These are phyloP conservation scores for Ceratocystis huliohia DNA, from an alignment of 2,329 filamentous ascomycete species.

Conservation along the genomic window DNA sequence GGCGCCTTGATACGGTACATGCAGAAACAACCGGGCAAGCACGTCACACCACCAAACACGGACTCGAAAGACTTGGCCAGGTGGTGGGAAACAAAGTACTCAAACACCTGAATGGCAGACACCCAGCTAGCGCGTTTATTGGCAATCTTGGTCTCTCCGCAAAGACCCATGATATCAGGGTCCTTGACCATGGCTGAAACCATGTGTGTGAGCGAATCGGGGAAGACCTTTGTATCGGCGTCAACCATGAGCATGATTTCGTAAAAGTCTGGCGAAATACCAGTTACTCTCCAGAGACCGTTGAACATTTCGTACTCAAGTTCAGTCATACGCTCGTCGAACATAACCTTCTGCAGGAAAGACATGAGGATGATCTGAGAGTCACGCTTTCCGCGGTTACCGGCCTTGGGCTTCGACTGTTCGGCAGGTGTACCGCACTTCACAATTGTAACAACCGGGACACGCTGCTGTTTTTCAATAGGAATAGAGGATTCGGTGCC, in stretches of 20 bases:
- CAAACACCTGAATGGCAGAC: conserved; percentile 95
- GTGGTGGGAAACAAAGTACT: conserved; percentile 99
- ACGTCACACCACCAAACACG: conserved; percentile 97
- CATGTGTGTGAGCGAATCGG: conserved; percentile 97
- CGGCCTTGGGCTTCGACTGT: conserved; percentile 67
- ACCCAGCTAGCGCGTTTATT: conserved; percentile 96
- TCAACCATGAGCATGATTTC: conserved; percentile 98
- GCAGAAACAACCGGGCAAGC: conserved; percentile 96
- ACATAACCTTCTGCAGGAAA: conserved; percentile 99
- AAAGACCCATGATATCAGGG: conserved; percentile 97
- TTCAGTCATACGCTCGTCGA: conserved; percentile 98
- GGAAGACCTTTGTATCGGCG: conserved; percentile 97
- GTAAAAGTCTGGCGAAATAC: conserved; percentile 96
- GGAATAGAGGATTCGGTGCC: conserved; percentile 69
- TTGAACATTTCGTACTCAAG: conserved; percentile 99
- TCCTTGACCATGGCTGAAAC: conserved; percentile 98
- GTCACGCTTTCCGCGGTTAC: conserved; percentile 96
- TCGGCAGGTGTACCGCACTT: conserved; percentile 93
- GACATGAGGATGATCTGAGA: conserved; percentile 99
- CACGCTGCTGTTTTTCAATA: conserved; percentile 78
- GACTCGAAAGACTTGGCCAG: conserved; percentile 95
- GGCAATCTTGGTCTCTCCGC: conserved; percentile 97
- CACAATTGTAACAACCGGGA: conserved; percentile 93
- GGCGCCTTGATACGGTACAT: conserved; percentile 99
- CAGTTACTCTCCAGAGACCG: conserved; percentile 94